Evolutionary conservation across 139 green algal genomes (phyloP).

Genomic region (Chlorella sp.): DNA sequence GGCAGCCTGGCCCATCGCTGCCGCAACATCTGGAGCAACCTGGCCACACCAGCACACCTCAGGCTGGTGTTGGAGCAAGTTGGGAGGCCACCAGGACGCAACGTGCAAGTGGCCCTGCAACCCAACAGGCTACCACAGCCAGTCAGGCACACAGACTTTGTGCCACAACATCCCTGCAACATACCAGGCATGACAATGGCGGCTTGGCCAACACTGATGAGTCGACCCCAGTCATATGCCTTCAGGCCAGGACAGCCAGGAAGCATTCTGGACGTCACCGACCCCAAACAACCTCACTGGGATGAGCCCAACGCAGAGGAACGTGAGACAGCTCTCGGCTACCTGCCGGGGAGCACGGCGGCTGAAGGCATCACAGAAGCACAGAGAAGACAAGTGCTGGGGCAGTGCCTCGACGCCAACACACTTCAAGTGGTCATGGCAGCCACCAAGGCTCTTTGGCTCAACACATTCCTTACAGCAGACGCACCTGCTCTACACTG

Average conservation of each 20-base stretch:
- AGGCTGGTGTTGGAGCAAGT: neutral
- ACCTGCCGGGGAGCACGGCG: too few species aligned
- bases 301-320: too few species aligned
- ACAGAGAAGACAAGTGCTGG: too few species aligned
- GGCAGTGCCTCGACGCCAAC: too few species aligned
- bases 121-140: neutral
- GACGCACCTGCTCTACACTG: too few species aligned
- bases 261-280: neutral
- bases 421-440: too few species aligned
- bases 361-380: too few species aligned
- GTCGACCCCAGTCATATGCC: neutral
- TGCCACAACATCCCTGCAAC: neutral
- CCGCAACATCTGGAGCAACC: neutral
- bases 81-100: too few species aligned
- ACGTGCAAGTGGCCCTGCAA: neutral
- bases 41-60: neutral
- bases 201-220: neutral
- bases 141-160: neutral
- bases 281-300: too few species aligned
- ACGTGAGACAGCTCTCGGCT: too few species aligned
- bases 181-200: neutral
- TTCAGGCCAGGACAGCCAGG: neutral
- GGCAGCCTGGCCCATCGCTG: neutral
- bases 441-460: too few species aligned
- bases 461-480: too few species aligned